Conservation (phyloP, 768 basidiomycete genomes). For the Psilocybe cubensis region DNA sequence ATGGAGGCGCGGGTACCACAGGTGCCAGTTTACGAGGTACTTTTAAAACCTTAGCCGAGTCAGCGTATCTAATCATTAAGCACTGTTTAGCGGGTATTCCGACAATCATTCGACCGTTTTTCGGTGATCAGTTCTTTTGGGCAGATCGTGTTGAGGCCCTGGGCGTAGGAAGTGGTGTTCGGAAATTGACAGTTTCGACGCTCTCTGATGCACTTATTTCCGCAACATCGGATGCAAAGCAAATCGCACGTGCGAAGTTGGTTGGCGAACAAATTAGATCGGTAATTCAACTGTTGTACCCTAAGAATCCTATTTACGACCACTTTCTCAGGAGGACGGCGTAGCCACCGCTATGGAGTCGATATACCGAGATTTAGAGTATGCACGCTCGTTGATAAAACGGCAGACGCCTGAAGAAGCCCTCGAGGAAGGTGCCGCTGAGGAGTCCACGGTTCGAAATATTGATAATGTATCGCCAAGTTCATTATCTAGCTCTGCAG, state of each 20-base stretch:
- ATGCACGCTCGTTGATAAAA: conserved; percentile 88
- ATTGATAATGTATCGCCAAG: conserved; percentile 31
- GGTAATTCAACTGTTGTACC: conserved; percentile 39
- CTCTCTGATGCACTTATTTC: conserved; percentile 77
- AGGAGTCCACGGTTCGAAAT: conserved; percentile 42
- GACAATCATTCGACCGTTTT: conserved; percentile 96
- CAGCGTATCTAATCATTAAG: conserved; percentile 2
- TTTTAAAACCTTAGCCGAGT: conserved; percentile 15
- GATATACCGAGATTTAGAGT: conserved; percentile 96
- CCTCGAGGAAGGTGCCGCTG: conserved; percentile 35
- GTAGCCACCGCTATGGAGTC: conserved; percentile 91
- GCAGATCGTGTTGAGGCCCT: conserved; percentile 97
- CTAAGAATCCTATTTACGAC: background rate
- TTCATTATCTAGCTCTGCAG: conserved; percentile 57
- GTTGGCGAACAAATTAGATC: conserved; percentile 88
- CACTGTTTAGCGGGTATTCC: conserved; percentile 77
- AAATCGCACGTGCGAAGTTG: conserved; percentile 82
- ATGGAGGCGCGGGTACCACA: conserved; percentile 96
- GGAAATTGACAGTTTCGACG: conserved; percentile 81
- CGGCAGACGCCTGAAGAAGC: conserved; percentile 42
- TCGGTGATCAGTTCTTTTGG: conserved; percentile 98
- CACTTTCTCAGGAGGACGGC: conserved; percentile 79
- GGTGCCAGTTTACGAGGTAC: conserved; percentile 91
- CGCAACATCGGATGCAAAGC: conserved; percentile 88
- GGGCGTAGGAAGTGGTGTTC: conserved; percentile 86